Percentiles rank a stretch among this genome's conserved stretches.
These are phyloP conservation scores for Tardiomyces digboiensis DNA, from an alignment of 1,139 yeast genomes.

Conservation along the genomic window DNA sequence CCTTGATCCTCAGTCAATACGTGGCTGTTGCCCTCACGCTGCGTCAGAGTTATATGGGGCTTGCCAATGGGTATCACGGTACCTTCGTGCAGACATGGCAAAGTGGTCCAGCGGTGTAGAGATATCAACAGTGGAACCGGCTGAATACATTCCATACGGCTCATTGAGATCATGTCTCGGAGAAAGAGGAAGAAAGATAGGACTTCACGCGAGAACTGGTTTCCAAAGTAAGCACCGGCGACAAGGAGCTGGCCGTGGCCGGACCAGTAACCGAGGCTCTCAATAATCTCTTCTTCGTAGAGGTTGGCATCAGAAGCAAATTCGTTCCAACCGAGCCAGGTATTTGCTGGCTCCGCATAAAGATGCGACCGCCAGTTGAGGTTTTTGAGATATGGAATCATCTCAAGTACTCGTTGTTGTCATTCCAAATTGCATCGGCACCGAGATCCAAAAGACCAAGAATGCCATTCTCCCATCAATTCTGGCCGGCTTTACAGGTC, in stretches of 20 bases:
- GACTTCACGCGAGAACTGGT: conserved; percentile 1
- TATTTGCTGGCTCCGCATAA: conserved; percentile 2
- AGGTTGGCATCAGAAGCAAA: conserved; percentile 2
- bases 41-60: neutral
- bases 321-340: conserved; percentile 6
- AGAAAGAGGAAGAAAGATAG: neutral
- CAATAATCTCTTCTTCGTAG: conserved; percentile 2
- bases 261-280: conserved; percentile 6
- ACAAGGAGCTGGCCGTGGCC: conserved; percentile 5
- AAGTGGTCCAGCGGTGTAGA: neutral
- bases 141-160: neutral
- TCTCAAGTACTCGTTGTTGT: conserved; percentile 5
- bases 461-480: conserved; percentile 4
- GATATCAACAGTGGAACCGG: neutral
- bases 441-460: conserved; percentile 2
- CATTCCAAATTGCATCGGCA: conserved; percentile 4
- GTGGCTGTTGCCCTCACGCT: neutral
- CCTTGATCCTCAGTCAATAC: neutral
- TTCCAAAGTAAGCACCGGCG: conserved; percentile 2
- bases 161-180: neutral
- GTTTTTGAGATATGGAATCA: conserved; percentile 5
- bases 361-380: conserved; percentile 6
- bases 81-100: neutral
- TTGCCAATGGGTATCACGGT: neutral
- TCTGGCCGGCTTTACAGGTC: conserved; percentile 2